Conservation (phyloP, 345 rosid species). For the Heritiera littoralis region DNA sequence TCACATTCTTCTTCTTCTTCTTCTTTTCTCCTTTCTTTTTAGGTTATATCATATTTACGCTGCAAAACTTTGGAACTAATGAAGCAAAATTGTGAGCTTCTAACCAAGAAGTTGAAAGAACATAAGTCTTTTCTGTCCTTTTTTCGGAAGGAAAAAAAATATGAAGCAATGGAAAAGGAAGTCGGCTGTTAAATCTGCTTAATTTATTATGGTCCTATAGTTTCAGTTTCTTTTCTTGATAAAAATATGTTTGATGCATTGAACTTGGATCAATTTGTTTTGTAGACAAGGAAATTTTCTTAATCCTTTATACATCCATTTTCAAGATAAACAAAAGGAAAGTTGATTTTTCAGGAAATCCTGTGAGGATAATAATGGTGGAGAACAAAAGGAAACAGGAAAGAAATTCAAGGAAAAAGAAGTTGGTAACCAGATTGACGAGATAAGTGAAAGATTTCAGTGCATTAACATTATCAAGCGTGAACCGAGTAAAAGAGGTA, state of each 20-base stretch:
- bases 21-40: neutral
- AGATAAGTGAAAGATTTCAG: neutral
- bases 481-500: conserved; percentile 13
- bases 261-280: neutral
- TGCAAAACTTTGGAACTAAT: neutral
- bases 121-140: neutral
- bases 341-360: conserved; percentile 6
- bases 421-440: neutral
- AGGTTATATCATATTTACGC: neutral
- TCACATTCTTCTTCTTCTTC: neutral
- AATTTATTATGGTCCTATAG: neutral
- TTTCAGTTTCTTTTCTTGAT: neutral
- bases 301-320: neutral
- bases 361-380: neutral
- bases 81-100: neutral
- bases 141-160: neutral
- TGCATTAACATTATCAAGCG: conserved; percentile 18
- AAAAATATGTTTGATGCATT: neutral
- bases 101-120: neutral
- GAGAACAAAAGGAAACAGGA: neutral
- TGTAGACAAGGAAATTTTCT: neutral
- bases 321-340: conserved; percentile 4
- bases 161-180: neutral
- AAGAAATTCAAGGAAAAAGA: conserved; percentile 6
- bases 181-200: neutral